Evolutionary conservation across 805 yeast genomes (phyloP), one percentile per base, ranked within the genome.

Genomic region (Kazachstania viticola): DNA sequence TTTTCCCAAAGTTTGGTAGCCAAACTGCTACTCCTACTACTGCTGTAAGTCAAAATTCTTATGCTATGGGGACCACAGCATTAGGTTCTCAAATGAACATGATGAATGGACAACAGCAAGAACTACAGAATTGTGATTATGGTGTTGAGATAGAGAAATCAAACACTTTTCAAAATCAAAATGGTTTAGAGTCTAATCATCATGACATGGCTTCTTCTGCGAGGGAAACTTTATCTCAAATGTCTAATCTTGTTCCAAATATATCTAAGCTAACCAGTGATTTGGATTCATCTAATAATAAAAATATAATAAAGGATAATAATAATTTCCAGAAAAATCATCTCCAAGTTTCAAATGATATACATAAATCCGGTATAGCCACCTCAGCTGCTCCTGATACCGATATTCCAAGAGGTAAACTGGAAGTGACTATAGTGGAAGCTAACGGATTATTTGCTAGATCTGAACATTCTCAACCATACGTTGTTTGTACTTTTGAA

Each of bases 401-500:
- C 9, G 51, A 56, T 31, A 51, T 70, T 5, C 87, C 91, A 26
- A 71, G 80, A 49, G 97, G 97, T 28, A 81, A 80, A 54, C 67
- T 88, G 32, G 73, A 75, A 46, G 85, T 91, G 29, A 74, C 73
- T 21, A 83, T 88, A 38, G 62, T 80, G 17, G 88, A 83, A 56
- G 96, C 95, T 2, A 69, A 66, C 36, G 77, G 75, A 44, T 65
- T 88, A 40, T 60, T 67, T 27, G 71, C 76, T 21, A 64, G 68
- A 28, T 58, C 73, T 4, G 58, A 65, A 25, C 60, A 63, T 49
- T 65, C 88, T 3, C 80, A 72, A 44, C 95, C 95, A 3, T 79
- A 85, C 54, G 94, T 82, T 14, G 95, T 85, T 23, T 82, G 93
- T 56, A 79, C 94, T 9, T 85, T 81, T 62, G 94, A 84, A 54